Evolutionary conservation across 2,329 filamentous ascomycete genomes (phyloP).

Genomic region (Neonectria coccinea): DNA sequence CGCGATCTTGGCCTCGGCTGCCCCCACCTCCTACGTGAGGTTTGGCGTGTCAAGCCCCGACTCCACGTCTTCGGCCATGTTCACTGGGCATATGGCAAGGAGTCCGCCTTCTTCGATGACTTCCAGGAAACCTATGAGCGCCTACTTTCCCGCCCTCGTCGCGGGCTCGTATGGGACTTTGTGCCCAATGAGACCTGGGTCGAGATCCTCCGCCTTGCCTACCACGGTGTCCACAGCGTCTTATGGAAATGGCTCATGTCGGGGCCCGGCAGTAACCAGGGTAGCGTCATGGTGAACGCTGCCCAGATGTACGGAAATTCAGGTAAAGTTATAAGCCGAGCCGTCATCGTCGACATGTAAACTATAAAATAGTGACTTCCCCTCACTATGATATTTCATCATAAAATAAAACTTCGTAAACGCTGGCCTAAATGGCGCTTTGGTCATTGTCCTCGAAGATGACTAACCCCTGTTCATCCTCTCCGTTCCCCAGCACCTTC

Average conservation of each 20-base stretch:
- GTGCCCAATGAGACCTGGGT: constrained; percentile 60
- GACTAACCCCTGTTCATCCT: too few relatives aligned
- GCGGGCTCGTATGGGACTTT: constrained; percentile 59
- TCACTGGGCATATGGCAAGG: constrained; percentile 78
- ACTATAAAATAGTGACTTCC: not conserved
- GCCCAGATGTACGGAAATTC: constrained; percentile 67
- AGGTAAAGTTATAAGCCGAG: constrained; percentile 58
- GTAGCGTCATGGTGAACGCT: constrained; percentile 68
- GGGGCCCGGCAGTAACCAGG: constrained; percentile 62
- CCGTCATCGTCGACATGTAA: constrained; percentile 52
- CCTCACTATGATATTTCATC: not conserved
- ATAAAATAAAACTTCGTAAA: not conserved
- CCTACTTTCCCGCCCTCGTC: constrained; percentile 61
- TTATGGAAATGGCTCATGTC: constrained; percentile 69
- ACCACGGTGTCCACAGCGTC: constrained; percentile 60
- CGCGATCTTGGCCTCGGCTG: constrained; percentile 78
- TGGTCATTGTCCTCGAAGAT: too few relatives aligned
- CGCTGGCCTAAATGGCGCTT: too few relatives aligned
- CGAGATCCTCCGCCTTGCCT: constrained; percentile 58
- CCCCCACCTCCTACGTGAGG: constrained; percentile 75
- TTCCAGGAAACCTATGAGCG: constrained; percentile 78
- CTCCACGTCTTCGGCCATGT: constrained; percentile 90
- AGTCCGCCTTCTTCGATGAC: constrained; percentile 80
- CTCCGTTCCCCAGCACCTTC: too few relatives aligned
- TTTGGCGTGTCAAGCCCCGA: constrained; percentile 78